Percentiles rank a stretch among this genome's conserved stretches.
Evolutionary conservation across 306 rosid species (phyloP).

Genomic region (Lathyrus oleraceus): DNA sequence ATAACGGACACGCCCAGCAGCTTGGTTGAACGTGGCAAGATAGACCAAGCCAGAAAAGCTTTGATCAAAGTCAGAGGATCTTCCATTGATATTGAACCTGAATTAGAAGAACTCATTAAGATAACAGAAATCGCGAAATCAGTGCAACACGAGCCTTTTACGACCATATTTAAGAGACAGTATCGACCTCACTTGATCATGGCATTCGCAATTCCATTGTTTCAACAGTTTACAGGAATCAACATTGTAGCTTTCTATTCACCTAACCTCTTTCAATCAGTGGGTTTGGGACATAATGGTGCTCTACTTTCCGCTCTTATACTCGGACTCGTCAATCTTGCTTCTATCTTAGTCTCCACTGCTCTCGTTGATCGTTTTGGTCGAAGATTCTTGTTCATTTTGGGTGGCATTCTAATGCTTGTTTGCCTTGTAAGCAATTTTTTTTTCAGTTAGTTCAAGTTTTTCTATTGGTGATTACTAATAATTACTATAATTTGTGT

Average conservation of each 20-base stretch:
- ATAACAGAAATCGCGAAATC: slow-evolving; percentile 40
- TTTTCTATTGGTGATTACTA: no score
- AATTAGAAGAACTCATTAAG: slow-evolving; percentile 49
- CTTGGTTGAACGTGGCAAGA: slow-evolving; percentile 62
- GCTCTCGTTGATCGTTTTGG: slow-evolving; percentile 67
- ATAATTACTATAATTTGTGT: neutral
- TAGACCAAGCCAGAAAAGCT: slow-evolving; percentile 51
- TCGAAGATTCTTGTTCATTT: slow-evolving; percentile 58
- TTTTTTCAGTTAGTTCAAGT: neutral
- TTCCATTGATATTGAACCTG: slow-evolving; percentile 44
- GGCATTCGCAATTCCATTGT: slow-evolving; percentile 55
- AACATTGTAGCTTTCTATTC: slow-evolving; percentile 71
- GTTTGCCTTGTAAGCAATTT: slow-evolving; percentile 44
- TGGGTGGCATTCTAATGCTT: slow-evolving; percentile 64
- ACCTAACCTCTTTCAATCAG: slow-evolving; percentile 70
- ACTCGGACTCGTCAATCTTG: slow-evolving; percentile 57
- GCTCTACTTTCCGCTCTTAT: slow-evolving; percentile 65
- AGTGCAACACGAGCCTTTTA: slow-evolving; percentile 48
- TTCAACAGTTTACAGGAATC: slow-evolving; percentile 68
- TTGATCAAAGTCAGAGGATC: slow-evolving; percentile 54
- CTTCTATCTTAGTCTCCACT: slow-evolving; percentile 51
- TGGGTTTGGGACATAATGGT: slow-evolving; percentile 62
- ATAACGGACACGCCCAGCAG: slow-evolving; percentile 65
- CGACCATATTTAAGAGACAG: slow-evolving; percentile 48
- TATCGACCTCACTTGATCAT: slow-evolving; percentile 71